Base-by-base conservation (phyloP, 164 flowering plant genomes). In the Saururus chinensis region DNA sequence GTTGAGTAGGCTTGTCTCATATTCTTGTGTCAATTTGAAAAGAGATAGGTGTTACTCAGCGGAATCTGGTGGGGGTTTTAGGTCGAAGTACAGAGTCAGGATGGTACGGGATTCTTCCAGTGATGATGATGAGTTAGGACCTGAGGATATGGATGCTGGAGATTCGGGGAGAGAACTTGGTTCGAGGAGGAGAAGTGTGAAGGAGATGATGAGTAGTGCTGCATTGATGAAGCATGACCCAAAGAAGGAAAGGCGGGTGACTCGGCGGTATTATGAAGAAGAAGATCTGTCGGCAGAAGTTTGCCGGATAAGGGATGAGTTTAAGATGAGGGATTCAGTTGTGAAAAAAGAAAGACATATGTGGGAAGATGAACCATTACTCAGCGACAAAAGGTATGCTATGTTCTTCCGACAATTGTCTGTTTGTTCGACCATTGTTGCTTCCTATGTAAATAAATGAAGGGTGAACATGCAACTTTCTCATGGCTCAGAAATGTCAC, bases 191-290 rank as follows among this genome's bases (percentile, higher is more conserved):
- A 64, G 37, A 21, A 66, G 62, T 59, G 71, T 53, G 24, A 74
- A 66, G 72, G 78, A 72, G 64, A 71, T 74, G 64, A 74, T 76
- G 68, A 81, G 90, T 63, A 80, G 83, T 73, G 96, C 86, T 60
- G 74, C 84, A 40, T 72, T 88, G 75, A 85, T 86, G 58, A 82
- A 85, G 66, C 68, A 80, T 71, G 97, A 90, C 76, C 25, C 73
- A 42, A 93, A 83, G 81, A 75, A n/a, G 7, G 77, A 49, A 17
- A 82, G 74, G 70, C 62, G 82, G 40, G 71, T 64, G 26, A 81
- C 80, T 0, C 21, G 17, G 42, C 77, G 71, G 71, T n/a, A 49
- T 25, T 19, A 66, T 60, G 96, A 81, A 45, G 76, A 78, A n/a
- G 85, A 78, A 62, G 57, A 40, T 65, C 77, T 67, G 51, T 72